Percentiles rank a stretch among this genome's conserved stretches.
Conservation (phyloP, 345 rosid species). For the Sonneratia alba region DNA sequence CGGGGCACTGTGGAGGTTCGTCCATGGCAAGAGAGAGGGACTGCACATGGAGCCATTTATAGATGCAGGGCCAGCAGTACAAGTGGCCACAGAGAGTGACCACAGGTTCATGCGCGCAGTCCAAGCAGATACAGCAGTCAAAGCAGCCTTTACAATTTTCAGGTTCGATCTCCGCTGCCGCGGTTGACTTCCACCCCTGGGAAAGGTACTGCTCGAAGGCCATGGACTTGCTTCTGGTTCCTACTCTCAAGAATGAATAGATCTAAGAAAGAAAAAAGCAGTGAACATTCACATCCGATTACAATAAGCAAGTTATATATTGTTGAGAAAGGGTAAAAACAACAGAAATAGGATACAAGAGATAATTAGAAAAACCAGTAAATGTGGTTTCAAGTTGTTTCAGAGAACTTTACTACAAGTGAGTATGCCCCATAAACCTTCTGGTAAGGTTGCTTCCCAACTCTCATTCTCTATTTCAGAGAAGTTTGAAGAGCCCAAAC, state of each 20-base stretch:
- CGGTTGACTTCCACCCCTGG: constrained; percentile 34
- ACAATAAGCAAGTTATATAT: background rate
- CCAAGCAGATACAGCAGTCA: constrained; percentile 88
- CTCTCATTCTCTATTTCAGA: background rate
- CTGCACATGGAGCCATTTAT: constrained; percentile 78
- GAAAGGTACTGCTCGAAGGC: constrained; percentile 33
- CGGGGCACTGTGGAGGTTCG: constrained; percentile 73
- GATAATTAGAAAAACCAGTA: background rate
- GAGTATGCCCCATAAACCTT: background rate
- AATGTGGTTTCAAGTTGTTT: background rate
- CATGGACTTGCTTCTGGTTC: constrained; percentile 21
- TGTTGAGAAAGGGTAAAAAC: background rate
- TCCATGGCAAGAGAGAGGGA: constrained; percentile 46
- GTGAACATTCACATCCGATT: background rate
- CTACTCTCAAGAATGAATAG: background rate
- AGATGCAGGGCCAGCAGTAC: constrained; percentile 97
- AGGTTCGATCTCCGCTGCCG: constrained; percentile 16
- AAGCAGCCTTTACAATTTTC: constrained; percentile 49
- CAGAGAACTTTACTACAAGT: background rate
- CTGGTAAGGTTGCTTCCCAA: background rate
- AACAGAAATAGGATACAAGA: background rate
- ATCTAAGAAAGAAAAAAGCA: constrained; percentile 9
- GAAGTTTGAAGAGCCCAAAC: background rate
- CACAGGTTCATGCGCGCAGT: constrained; percentile 71
- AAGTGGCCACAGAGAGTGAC: constrained; percentile 94